Evolutionary conservation across 306 rosid species (phyloP), one percentile per base, ranked within the genome.

Genomic region (Cicer cuneatum): DNA sequence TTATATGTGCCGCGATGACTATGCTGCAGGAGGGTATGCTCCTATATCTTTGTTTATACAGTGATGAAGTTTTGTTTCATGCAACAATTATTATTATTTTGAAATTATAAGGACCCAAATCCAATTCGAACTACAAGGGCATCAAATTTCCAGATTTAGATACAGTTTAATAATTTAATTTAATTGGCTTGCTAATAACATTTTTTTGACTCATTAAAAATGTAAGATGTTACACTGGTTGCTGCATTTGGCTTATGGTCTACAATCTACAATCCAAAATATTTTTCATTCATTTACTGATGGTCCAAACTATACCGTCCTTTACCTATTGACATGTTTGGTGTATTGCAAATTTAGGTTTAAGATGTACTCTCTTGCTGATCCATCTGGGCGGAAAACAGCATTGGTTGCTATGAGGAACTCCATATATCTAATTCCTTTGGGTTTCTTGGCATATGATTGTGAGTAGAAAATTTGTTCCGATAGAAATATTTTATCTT

Each of bases 21-120:
- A 91, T 87, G 97, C 97, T 59, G 97, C 91, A 0, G 98, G 97
- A 83, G 97, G 98, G 96, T 94, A 90, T 79, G 98, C 11, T 18
- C 38, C 48, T 48, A 15, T 65, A 29, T 66, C 56, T 29, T 56
- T 51, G 29, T 82, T 64, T 69, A 42, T 68, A 29, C 51, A 8
- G 64, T 33, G 46, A 39, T 19, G 10, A 58, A 18, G 10, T 53
- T 24, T 54, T 43, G 40, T 52, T 69, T 37, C 54, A 21, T 75
- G 39, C 38, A 49, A 38, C 65, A 64, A 47, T 9, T 69, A 54
- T 46, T 58, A 10, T 37, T 9, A 37, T 61, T 68, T n/a, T 33
- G 1, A 33, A 47, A 40, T 51, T 59, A 61, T 40, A 46, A 37
- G 66, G 37, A 51, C 14, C 8, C 15, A 19, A 13, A 48, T 10